Evolutionary conservation across 2,329 filamentous ascomycete species (phyloP).

Genomic region (Exserohilum rostratum): DNA sequence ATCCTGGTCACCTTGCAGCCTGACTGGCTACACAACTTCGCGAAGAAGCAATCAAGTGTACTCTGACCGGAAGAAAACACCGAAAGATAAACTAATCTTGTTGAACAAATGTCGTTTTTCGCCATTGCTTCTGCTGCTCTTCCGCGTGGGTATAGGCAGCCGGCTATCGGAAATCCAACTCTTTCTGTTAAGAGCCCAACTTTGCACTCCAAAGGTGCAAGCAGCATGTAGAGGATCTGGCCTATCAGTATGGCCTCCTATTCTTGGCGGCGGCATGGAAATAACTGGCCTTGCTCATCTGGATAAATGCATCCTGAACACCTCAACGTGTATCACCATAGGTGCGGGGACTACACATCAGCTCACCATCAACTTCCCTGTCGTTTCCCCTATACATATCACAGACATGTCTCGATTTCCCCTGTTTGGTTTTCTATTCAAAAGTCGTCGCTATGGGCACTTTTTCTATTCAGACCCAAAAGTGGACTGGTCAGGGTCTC

Average conservation of each 20-base stretch:
- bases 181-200: neutral
- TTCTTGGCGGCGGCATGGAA: neutral
- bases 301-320: conserved; percentile 4
- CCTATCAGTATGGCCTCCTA: too few relatives aligned
- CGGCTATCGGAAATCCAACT: neutral
- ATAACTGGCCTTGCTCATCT: neutral
- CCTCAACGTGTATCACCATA: conserved; percentile 4
- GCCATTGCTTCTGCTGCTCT: neutral
- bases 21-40: neutral
- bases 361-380: neutral
- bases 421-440: conserved; percentile 32
- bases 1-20: neutral
- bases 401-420: conserved; percentile 20
- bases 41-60: neutral
- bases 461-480: conserved; percentile 45
- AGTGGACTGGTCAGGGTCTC: conserved; percentile 28
- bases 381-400: neutral
- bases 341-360: neutral
- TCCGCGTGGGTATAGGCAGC: neutral
- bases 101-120: neutral
- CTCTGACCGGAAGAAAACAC: neutral
- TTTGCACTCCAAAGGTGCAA: too few relatives aligned
- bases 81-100: neutral
- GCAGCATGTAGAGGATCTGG: too few relatives aligned
- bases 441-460: conserved; percentile 2